These are phyloP conservation scores for Daucus carota DNA, from an alignment of 129 eudicot species.

Conservation along the genomic window DNA sequence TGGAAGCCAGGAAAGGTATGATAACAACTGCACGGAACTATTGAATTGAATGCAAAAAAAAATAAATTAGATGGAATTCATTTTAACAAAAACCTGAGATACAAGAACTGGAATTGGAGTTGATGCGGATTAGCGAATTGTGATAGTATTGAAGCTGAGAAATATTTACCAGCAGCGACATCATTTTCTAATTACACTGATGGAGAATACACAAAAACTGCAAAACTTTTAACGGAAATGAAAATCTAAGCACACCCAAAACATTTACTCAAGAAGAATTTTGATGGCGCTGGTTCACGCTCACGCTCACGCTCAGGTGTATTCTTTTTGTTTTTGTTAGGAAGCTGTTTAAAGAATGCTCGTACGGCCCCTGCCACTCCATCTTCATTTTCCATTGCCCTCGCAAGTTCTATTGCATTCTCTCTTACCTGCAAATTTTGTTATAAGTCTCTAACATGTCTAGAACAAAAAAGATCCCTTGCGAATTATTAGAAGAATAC, in stretches of 20 bases:
- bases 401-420: slow-evolving; percentile 74
- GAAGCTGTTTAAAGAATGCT: slow-evolving; percentile 82
- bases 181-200: not conserved
- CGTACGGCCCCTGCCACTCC: slow-evolving; percentile 91
- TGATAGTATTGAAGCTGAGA: not conserved
- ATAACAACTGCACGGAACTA: not conserved
- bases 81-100: not conserved
- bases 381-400: slow-evolving; percentile 91
- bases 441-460: not conserved
- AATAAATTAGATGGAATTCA: no score
- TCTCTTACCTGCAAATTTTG: slow-evolving; percentile 58
- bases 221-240: not conserved
- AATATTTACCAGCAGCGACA: slow-evolving; percentile 1
- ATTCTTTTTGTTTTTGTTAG: slow-evolving; percentile 31
- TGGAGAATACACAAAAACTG: slow-evolving; percentile 5
- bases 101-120: not conserved
- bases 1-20: not conserved
- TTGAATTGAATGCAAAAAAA: not conserved
- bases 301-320: slow-evolving; percentile 30
- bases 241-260: slow-evolving; percentile 65
- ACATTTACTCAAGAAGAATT: slow-evolving; percentile 54
- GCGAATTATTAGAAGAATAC: slow-evolving; percentile 20
- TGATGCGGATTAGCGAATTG: not conserved
- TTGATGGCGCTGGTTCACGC: slow-evolving; percentile 37
- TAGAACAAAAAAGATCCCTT: not conserved